Percentiles rank a stretch among this genome's conserved stretches.
Conservation (phyloP, 345 rosid species). For the Microthlaspi erraticum region DNA sequence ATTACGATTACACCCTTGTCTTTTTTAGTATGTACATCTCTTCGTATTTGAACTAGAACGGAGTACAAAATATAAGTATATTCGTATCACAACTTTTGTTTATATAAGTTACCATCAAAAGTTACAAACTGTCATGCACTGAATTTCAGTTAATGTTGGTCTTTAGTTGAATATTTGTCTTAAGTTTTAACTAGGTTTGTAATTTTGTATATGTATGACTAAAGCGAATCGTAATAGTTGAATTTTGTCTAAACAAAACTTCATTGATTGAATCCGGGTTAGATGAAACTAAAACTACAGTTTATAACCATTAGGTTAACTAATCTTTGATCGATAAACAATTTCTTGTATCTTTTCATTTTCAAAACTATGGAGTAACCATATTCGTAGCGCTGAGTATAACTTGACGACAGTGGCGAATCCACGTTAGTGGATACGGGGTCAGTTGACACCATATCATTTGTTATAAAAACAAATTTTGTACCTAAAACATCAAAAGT, state of each 20-base stretch:
- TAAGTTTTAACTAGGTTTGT: not conserved
- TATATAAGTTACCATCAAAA: no score
- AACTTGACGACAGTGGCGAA: no score
- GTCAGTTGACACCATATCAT: no score
- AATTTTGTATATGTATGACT: not conserved
- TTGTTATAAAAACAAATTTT: no score
- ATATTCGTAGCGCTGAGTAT: constrained; percentile 34
- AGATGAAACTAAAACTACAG: not conserved
- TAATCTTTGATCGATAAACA: constrained; percentile 2
- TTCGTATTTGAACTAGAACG: not conserved
- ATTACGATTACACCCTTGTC: constrained; percentile 47
- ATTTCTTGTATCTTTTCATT: not conserved
- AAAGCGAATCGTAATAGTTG: not conserved
- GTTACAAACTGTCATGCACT: no score
- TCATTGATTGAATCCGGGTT: not conserved
- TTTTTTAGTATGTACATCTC: constrained; percentile 12
- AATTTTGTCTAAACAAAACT: not conserved
- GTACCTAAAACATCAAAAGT: no score
- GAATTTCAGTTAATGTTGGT: no score
- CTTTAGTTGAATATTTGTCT: constrained; percentile 7
- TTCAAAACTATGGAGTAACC: not conserved
- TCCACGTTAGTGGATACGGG: no score
- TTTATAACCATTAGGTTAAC: not conserved
- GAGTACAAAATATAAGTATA: not conserved
- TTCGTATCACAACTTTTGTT: no score